A percentile compares a stretch with the other conserved stretches of the same genome.
Evolutionary conservation across 306 rosid genomes (phyloP).

Genomic region (Parietaria judaica): DNA sequence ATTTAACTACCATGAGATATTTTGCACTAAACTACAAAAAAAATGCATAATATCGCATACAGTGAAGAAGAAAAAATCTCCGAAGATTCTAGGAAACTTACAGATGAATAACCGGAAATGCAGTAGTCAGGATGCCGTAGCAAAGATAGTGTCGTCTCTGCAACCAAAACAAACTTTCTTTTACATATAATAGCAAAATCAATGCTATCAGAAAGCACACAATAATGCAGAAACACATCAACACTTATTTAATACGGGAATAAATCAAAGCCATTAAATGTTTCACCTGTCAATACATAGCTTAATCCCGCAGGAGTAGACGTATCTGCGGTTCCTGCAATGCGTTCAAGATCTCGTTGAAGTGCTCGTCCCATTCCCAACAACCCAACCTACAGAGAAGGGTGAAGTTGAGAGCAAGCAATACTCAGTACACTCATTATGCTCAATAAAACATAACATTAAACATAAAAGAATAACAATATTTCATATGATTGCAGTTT

Average conservation of each 20-base stretch:
- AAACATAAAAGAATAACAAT: neutral
- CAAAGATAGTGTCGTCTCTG: slow-evolving; percentile 88
- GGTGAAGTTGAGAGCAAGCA: slow-evolving; percentile 1
- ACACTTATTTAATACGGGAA: neutral
- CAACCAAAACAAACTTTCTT: slow-evolving; percentile 22
- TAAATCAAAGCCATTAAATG: slow-evolving; percentile 12
- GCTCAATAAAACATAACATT: no score
- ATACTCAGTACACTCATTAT: neutral
- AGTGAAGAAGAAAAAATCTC: neutral
- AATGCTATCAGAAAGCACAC: neutral
- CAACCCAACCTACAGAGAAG: slow-evolving; percentile 64
- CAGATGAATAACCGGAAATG: slow-evolving; percentile 83
- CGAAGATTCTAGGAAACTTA: slow-evolving; percentile 43
- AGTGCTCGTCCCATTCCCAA: slow-evolving; percentile 82
- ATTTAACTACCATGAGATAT: no score
- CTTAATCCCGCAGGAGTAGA: slow-evolving; percentile 74
- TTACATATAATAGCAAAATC: slow-evolving; percentile 1
- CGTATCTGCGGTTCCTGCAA: slow-evolving; percentile 87
- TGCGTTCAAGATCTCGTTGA: slow-evolving; percentile 84
- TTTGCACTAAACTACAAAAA: no score
- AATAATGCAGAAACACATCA: neutral
- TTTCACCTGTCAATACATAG: slow-evolving; percentile 78
- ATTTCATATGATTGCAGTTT: no score
- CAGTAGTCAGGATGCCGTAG: slow-evolving; percentile 94
- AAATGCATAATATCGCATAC: neutral